Evolutionary conservation across 2,329 filamentous ascomycete genomes (phyloP), one percentile per base, ranked within the genome.

Genomic region (Capronia epimyces): DNA sequence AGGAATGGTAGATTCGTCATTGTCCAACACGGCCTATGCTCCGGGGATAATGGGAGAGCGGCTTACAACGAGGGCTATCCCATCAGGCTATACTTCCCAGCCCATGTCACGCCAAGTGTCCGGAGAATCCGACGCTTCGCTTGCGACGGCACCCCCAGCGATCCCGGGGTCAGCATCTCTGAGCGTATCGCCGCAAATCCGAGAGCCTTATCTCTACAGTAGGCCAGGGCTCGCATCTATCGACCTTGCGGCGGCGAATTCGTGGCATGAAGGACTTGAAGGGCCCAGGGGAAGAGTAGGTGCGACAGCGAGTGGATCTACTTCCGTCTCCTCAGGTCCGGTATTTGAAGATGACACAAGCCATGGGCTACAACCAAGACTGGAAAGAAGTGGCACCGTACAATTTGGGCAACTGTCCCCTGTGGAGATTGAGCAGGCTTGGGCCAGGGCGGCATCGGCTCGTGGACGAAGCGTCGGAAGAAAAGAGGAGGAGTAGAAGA

Each of bases 101-200:
- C 62, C 64, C 24, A 63, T 65, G 63, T 61, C 60, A 15, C 56
- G 64, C 45, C 61, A 65, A 36, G 50, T 47, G 12, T 65, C 64
- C 12, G 48, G 47, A 15, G 61, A 62, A 53, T 64, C 63, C 9
- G 45, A 55, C 15, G 50, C 55, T 20, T 64, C 63, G 12, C 49
- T 60, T 21, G 53, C 56, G 22, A 62, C 61, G 3, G 61, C 62
- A 15, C 59, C 60, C 27, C 46, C 55, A 25, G 49, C 49, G 15
- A 42, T 53, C 9, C 49, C 46, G 6, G 46, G 46, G 12, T 52
- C 46, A 4, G 47, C 50, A 13, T 52, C 53, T 10, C 36, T 49
- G 1, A 37, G 53, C 31, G 45, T 49, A 13, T 52, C 53, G n/a
- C 50, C 50, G 10, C 53, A 56, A 21, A 53, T 50, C 15, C 42